Base-by-base conservation (phyloP, 345 rosid species). In the Heritiera littoralis region DNA sequence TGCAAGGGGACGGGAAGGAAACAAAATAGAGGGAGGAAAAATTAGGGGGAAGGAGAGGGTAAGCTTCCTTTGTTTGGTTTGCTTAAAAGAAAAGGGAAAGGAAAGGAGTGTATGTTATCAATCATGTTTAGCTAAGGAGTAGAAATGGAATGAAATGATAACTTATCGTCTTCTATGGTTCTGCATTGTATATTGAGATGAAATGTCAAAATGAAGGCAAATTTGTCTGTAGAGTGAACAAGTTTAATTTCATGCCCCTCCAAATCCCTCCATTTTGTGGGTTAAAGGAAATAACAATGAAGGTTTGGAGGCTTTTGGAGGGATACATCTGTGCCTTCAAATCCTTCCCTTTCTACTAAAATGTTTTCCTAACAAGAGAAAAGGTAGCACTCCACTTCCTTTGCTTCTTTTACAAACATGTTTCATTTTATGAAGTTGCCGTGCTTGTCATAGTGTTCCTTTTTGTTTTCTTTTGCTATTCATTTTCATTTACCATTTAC, bases 391-490 rank as follows among this genome's bases (percentile, higher is more conserved):
- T 51, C 55, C 74, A 12, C 12, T 70, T 58, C 11, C 8, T 51
- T 72, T 72, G 61, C 60, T 52, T 51, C 40, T 35, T 35, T 35
- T 35, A 35, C 3, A 3, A 35, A 58, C 13, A 11, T 74, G 66
- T 41, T 12, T 74, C 35, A 41, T 74, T 40, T 52, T 74, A 20
- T 56, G 77, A 74, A 40, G 66, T 40, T 74, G 66, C 35, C 14
- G 18, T 58, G 30, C 40, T 74, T 13, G 8, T 55, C 56, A 74
- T 41, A 38, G 6, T 58, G 56, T 49, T 72, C 18, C 49, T 55
- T 51, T 45, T 76, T 59, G 41, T 60, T 61, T 77, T 63, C 79
- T 76, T 76, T 76, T 15, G 9, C 56, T 15, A 15, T 67, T 66
- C 23, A 69, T 77, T 67, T 66, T 72, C 23, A 3, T 1, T 12